phyloP scores from a whole-genome alignment of 1,139 yeast species.

The Blastobotrys raffinosifermentans region DNA sequence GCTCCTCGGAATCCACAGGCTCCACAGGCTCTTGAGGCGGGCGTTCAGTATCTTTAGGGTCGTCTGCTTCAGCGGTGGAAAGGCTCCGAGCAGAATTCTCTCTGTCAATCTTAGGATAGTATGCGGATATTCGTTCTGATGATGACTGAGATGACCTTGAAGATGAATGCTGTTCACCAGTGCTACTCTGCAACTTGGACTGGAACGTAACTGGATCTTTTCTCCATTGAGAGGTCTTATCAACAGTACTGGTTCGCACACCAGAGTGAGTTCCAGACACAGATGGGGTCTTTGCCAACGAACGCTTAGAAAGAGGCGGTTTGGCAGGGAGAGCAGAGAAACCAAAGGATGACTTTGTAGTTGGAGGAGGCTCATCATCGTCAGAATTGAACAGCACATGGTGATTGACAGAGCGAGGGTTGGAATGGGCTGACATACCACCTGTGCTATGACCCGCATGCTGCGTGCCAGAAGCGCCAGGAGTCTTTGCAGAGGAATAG shows the following conservation, averaged over 20 bases:
- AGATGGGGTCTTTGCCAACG: slow-evolving; percentile 24
- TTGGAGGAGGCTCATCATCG: slow-evolving; percentile 17
- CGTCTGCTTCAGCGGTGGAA: no score
- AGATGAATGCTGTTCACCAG: no score
- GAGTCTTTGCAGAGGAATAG: no score
- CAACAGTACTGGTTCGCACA: neutral
- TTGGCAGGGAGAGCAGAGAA: slow-evolving; percentile 43
- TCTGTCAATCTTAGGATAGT: no score
- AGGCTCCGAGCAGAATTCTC: no score
- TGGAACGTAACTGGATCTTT: neutral
- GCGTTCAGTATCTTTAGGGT: no score
- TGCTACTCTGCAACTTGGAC: neutral
- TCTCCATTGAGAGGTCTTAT: neutral
- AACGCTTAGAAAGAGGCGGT: slow-evolving; percentile 40
- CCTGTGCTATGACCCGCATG: slow-evolving; percentile 25
- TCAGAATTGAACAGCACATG: no score
- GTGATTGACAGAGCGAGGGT: no score
- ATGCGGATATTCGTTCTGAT: no score
- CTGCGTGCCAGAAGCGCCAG: slow-evolving; percentile 31
- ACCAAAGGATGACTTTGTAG: slow-evolving; percentile 27
- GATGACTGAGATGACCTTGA: no score
- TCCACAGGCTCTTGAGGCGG: no score
- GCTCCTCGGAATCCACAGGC: no score
- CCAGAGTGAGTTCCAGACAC: neutral
- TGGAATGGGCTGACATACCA: slow-evolving; percentile 1